These are phyloP conservation scores for Sporothrix pallida DNA, from an alignment of 2,329 filamentous ascomycete species.

Conservation along the genomic window DNA sequence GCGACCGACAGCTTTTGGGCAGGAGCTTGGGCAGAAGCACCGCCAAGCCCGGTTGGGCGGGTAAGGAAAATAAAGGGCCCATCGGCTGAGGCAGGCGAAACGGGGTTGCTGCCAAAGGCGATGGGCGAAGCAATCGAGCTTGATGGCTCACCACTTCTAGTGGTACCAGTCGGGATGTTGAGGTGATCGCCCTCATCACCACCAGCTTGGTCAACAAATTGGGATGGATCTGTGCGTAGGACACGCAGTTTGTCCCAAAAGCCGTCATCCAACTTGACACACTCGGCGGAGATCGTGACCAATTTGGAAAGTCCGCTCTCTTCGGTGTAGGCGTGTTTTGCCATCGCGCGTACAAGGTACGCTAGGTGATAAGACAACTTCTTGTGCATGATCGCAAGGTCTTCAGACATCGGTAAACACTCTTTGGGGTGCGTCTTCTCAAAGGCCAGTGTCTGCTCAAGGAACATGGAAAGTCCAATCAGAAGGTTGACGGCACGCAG, in stretches of 20 bases:
- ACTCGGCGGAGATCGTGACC: conserved; percentile 4
- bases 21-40: background rate
- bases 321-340: background rate
- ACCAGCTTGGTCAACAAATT: background rate
- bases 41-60: background rate
- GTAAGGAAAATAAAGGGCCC: background rate
- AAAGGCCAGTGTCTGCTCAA: conserved; percentile 32
- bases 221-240: background rate
- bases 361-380: conserved; percentile 26
- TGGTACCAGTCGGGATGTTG: background rate
- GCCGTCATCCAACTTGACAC: background rate
- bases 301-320: background rate
- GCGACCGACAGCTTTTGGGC: background rate
- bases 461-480: conserved; percentile 16
- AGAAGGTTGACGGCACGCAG: conserved; percentile 1
- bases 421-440: background rate
- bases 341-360: conserved; percentile 26
- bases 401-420: background rate
- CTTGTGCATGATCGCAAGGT: background rate
- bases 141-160: background rate
- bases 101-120: background rate
- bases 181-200: background rate
- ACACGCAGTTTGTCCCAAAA: background rate
- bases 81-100: background rate
- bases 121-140: background rate